These are phyloP conservation scores for Penicillium sp. DNA, from an alignment of 2,329 filamentous ascomycete species.

Conservation along the genomic window DNA sequence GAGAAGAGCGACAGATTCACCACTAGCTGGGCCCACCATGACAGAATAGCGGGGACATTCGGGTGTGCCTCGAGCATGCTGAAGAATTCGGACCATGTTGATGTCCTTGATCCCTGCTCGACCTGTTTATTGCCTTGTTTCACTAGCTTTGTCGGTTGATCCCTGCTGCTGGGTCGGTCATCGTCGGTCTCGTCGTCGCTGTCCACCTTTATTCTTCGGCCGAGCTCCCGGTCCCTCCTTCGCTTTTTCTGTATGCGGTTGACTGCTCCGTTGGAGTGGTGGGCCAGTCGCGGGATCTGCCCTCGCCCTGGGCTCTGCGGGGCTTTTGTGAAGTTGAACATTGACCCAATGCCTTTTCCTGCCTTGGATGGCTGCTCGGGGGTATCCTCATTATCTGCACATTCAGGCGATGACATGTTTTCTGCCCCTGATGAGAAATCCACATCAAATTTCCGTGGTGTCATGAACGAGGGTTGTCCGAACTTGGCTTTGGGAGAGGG, in stretches of 20 bases:
- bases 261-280: slow-evolving; percentile 48
- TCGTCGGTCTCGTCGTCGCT: slow-evolving; percentile 47
- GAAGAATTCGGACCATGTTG: slow-evolving; percentile 55
- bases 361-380: slow-evolving; percentile 42
- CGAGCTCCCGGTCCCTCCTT: slow-evolving; percentile 49
- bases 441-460: slow-evolving; percentile 50
- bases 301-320: slow-evolving; percentile 60
- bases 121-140: slow-evolving; percentile 20
- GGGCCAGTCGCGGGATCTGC: slow-evolving; percentile 58
- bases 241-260: slow-evolving; percentile 52
- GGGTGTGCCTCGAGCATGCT: slow-evolving; percentile 66
- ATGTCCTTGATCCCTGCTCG: slow-evolving; percentile 29
- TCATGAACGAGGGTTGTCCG: slow-evolving; percentile 48
- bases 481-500: slow-evolving; percentile 37
- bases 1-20: slow-evolving; percentile 53
- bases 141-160: slow-evolving; percentile 32
- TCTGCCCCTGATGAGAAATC: slow-evolving; percentile 52
- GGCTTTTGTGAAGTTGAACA: slow-evolving; percentile 44
- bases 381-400: slow-evolving; percentile 51
- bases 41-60: slow-evolving; percentile 64
- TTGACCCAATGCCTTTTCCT: slow-evolving; percentile 38
- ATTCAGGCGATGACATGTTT: slow-evolving; percentile 48
- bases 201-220: slow-evolving; percentile 42
- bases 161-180: slow-evolving; percentile 41
- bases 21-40: slow-evolving; percentile 65